Evolutionary conservation across 2,329 filamentous ascomycete genomes (phyloP), one percentile per base, ranked within the genome.

Genomic region (Venturia effusa): DNA sequence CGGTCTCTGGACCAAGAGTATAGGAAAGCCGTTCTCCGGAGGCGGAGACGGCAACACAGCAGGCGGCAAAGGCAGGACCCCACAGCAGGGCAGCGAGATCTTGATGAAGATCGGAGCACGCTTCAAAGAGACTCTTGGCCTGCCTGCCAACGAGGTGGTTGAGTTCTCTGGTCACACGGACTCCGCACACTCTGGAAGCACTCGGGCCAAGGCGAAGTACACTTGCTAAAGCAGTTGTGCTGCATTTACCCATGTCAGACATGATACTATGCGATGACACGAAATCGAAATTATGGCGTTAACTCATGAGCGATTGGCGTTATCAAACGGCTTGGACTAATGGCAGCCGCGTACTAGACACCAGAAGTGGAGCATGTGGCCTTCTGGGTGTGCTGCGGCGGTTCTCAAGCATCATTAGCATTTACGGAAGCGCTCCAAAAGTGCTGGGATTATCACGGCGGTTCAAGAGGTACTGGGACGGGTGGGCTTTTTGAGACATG

Each of bases 131-230:
- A 87, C 95, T 32, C 82, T 99, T 64, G 87, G 89, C 75, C 81
- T 99, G 66, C 88, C 88, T 66, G 78, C 86, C 64, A 82, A 79
- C 66, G 94, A 97, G 75, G 76, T 80, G 66, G 86, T 99, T 66
- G 95, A 99, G 79, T 99, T 97, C 79, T 96, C 91, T 24, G 94
- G 94, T 66, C 94, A 99, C 79, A 96, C 91, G 22, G 95, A 99
- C 70, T 90, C 89, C 70, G 93, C 94, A 43, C 89, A 96, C 75
- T 87, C 89, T 66, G 94, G 94, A 69, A 97, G 92, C 79, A 96
- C 91, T 66, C 87, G 95, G 71, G 94, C 94, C 64, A 97, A 95
- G 83, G 90, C 94, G 71, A 99, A 97, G 83, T 90, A 51, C 59
- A 62, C 40, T 24, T 91, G 54, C 62, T 64, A 64, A 43, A 57